Base-by-base conservation (phyloP, 2,329 filamentous ascomycete species). In the Paraconiothyrium brasiliense region DNA sequence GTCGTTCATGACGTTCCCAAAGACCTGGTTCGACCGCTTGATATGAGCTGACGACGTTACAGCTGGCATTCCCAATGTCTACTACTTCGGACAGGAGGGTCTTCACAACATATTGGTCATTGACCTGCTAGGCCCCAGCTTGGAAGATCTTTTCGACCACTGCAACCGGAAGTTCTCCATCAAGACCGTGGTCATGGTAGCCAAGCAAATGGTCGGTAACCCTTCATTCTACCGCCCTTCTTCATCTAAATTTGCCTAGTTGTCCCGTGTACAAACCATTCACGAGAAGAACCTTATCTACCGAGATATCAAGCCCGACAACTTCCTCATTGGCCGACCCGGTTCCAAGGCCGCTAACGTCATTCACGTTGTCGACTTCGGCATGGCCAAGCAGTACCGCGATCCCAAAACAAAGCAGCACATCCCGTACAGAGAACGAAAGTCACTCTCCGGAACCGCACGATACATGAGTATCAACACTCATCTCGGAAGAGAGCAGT, bases 391-490 rank as follows among this genome's bases (percentile, higher is more conserved):
- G 84, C 95, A 98, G 80, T 99, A 98, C 81, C 91, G 95, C 71
- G 95, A 99, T 73, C 95, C 95, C 59, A 98, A 98, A 85, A 97
- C 95, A 41, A 98, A 98, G 83, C 95, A 98, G 80, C 95, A 99
- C 82, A 98, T 98, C 70, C 94, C 95, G 13, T 98, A 98, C 80
- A 89, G 95, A 74, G 95, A 98, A 83, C 89, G 95, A 73, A 99
- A 99, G 83, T 97, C 94, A 5, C 84, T 99, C 63, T 98, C 94
- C 4, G 95, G 95, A 65, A 99, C 95, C 60, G 95, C 95, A 65
- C 89, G 95, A 78, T 99, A 99, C 82, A 98, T 98, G 95, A 97
- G 93, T 83, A 98, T 99, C 87, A 99, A 99, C 83, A 99, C 95
- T 59, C 95, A 99, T 85, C 82, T 98, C 68, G 95, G 95, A 57